Percentiles rank a stretch among this genome's conserved stretches.
Evolutionary conservation across 1,139 yeast species (phyloP).

Genomic region (Zygosaccharomyces pseudobailii): DNA sequence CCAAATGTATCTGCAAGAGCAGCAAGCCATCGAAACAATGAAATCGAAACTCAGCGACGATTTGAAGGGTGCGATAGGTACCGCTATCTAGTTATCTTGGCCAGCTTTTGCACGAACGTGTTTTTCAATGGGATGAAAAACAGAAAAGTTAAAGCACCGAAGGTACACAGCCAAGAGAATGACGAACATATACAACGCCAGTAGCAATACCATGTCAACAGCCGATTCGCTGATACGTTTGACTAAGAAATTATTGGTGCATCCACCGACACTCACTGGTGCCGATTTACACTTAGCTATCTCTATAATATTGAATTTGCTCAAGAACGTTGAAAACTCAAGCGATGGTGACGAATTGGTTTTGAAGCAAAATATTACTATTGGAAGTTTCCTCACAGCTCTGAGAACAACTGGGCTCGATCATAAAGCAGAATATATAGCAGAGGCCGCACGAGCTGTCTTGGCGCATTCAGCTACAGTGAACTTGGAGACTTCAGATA

Average conservation of each 20-base stretch:
- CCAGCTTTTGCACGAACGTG: background rate
- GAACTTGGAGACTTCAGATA: conserved; percentile 5
- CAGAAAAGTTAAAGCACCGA: background rate
- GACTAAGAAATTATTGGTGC: conserved; percentile 25
- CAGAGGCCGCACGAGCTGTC: conserved; percentile 75
- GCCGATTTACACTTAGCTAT: conserved; percentile 27
- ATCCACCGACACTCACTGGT: conserved; percentile 27
- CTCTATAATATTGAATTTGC: conserved; percentile 15
- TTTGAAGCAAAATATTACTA: conserved; percentile 45
- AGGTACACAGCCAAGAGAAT: too few relatives aligned
- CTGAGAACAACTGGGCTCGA: conserved; percentile 73
- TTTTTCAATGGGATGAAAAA: background rate
- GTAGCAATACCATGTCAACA: conserved; percentile 3
- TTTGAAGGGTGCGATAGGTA: conserved; percentile 1
- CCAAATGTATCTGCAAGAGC: conserved; percentile 17
- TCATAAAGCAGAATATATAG: conserved; percentile 72
- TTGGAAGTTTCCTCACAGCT: conserved; percentile 75
- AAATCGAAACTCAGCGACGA: conserved; percentile 6
- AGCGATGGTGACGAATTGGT: conserved; percentile 2
- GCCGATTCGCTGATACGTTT: conserved; percentile 9
- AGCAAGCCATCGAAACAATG: conserved; percentile 5
- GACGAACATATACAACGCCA: too few relatives aligned
- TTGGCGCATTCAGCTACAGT: conserved; percentile 58
- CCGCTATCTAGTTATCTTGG: background rate
- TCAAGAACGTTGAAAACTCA: conserved; percentile 8